Base-by-base conservation (phyloP, 2,329 filamentous ascomycete genomes). In the Pestalotiopsis fici region DNA sequence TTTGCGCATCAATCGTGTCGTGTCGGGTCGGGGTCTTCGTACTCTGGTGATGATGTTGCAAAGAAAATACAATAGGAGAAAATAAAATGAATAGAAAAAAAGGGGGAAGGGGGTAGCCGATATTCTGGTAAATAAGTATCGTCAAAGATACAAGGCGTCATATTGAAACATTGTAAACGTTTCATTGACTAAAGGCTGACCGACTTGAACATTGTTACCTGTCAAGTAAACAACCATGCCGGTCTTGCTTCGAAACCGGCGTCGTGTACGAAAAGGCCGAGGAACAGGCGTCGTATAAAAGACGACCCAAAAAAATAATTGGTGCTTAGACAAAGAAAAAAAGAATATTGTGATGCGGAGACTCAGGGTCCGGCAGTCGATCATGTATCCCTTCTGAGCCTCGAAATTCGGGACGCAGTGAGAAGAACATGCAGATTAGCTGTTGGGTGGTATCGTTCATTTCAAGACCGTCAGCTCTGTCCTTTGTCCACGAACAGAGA, bases 401-500 rank as follows among this genome's bases (percentile, higher is more conserved):
- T 18, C 3, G 31, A 23, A 37, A 27, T 6, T n/a, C 55, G n/a
- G 50, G 27, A 25, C 21, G 37, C 39, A 31, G 60, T 13, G 54
- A 0, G 21, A 28, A 23, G 59, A 18, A 13, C 43, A 47, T 62
- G 59, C 35, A 65, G 23, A 65, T 65, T 65, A 65, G 63, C 37
- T 59, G 63, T 35, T 65, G 54, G 63, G 63, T 65, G 39, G 54
- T 43, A 65, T 65, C 27, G 63, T 57, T 65, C 63, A 35, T 65
- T 50, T 59, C 35, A 64, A 64, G 54, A 59, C 63, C 50, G 54
- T 65, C 63, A 50, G 23, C 63, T 65, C 63, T 59, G 63, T n/a
- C 37, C 35, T 11, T 0, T 12, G 15, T 28, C 11, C 15, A 27
- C 15, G 43, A 12, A 62, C 28, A 55, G 54, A 37, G 18, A 15